Conservation (phyloP, 441 rosid species). For the Theobroma grandiflorum region DNA sequence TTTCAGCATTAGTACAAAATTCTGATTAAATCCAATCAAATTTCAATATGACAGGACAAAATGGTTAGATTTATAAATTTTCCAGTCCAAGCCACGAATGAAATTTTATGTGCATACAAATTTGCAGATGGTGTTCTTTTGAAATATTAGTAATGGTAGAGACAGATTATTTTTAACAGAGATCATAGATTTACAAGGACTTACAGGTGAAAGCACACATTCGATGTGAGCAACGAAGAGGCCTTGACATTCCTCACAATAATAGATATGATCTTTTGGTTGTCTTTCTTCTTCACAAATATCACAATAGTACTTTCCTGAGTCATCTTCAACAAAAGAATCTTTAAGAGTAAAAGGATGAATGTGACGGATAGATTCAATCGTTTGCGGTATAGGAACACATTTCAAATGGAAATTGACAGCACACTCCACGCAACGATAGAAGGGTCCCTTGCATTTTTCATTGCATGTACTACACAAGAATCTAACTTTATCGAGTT, state of each 20-base stretch:
- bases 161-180: neutral
- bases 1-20: too few relatives aligned
- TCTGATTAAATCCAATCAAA: too few relatives aligned
- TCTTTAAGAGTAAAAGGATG: neutral
- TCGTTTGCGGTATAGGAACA: neutral
- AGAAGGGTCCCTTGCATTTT: neutral
- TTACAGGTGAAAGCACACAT: slow-evolving; percentile 20
- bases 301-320: neutral
- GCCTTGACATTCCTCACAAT: slow-evolving; percentile 19
- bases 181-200: neutral
- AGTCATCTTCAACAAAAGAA: neutral
- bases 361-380: neutral
- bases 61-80: too few relatives aligned
- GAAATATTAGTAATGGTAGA: neutral
- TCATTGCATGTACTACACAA: neutral
- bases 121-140: neutral
- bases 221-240: neutral
- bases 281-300: neutral
- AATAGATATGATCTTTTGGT: neutral
- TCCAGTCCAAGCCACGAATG: neutral
- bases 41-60: too few relatives aligned
- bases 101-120: neutral
- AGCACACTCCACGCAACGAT: neutral
- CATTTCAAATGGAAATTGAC: slow-evolving; percentile 18
- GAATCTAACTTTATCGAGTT: neutral